Base-by-base conservation (phyloP, 192 early-diverging fungal genomes). In the Chytriomyces hyalinus region DNA sequence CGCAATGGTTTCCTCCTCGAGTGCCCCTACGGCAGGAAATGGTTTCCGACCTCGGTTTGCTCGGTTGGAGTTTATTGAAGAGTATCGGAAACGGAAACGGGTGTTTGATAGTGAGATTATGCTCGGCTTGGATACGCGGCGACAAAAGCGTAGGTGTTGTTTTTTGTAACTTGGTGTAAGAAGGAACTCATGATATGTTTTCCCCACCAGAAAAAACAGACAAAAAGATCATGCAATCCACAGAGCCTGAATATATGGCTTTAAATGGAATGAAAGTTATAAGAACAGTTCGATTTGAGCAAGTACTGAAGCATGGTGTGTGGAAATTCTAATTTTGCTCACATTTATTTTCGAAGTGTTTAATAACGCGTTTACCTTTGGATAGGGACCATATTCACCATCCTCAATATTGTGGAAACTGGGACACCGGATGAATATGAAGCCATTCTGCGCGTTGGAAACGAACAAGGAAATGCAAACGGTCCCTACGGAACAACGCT, bases 391-490 rank as follows among this genome's bases (percentile, higher is more conserved):
- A 15, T 79, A 8, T 47, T 65, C 24, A 59, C 78, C 1, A 67
- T 79, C 15, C 45, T 79, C 9, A 79, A 79, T 67, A 67, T 79
- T 43, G 65, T 79, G 47, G 71, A 79, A 62, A 48, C 64, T 6
- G 48, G 49, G 6, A 36, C 49, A 49, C 43, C 61, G 5, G 71
- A 79, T 22, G 64, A 74, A 67, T 74, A 79, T 49, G 71, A 79
- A 45, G 78, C 78, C 28, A 67, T 79, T 48, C 28, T 79, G 49
- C 61, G 78, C 9, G 22, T 66, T 49, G 71, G 78, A 22, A 68
- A 66, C 51, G 46, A n/a, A 26, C n/a, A 53, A 65, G 78, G 78
- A 8, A 79, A 61, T 49, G 70, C 78, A 17, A n/a, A 26, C 15
- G 78, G 78, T 7, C 63, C 48, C 7, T 67, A 36, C 43, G 6